A percentile compares a stretch with the other conserved stretches of the same genome.
These are phyloP conservation scores for Pseudoturritis turrita DNA, from an alignment of 345 rosid species.

Conservation along the genomic window DNA sequence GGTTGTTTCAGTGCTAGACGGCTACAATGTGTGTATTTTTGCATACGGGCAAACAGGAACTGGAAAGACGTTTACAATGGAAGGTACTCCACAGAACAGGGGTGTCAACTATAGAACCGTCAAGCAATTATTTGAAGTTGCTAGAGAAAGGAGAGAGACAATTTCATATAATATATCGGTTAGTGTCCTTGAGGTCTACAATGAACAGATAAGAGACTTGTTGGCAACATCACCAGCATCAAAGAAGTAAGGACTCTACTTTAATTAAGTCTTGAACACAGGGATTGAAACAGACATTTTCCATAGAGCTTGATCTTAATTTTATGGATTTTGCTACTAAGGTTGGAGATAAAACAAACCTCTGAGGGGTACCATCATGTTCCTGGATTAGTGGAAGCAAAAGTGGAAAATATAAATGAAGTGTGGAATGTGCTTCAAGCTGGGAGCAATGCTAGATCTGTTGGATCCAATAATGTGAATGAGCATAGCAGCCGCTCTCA, in stretches of 20 bases:
- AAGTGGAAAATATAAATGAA: conserved; percentile 64
- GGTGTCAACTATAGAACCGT: conserved; percentile 97
- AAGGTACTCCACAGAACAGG: conserved; percentile 73
- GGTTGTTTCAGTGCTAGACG: conserved; percentile 90
- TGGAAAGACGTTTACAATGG: conserved; percentile 98
- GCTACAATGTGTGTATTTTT: conserved; percentile 95
- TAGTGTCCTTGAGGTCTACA: conserved; percentile 96
- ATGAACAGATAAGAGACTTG: conserved; percentile 94
- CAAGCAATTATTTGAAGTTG: conserved; percentile 66
- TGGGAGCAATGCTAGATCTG: conserved; percentile 93
- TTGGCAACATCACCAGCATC: conserved; percentile 73
- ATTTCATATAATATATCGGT: conserved; percentile 68
- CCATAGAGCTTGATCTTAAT: background rate
- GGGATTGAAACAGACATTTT: background rate
- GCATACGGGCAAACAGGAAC: conserved; percentile 99
- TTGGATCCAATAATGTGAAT: conserved; percentile 94
- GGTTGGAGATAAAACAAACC: conserved; percentile 94
- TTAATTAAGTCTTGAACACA: background rate
- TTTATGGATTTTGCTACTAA: conserved; percentile 15
- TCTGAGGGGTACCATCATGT: conserved; percentile 80
- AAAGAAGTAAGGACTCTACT: conserved; percentile 50
- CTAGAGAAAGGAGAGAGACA: conserved; percentile 75
- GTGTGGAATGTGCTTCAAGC: conserved; percentile 85
- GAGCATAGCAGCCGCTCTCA: conserved; percentile 99
- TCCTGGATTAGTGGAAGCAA: conserved; percentile 85